Conservation (phyloP, 148 eudicot species). For the Rhododendron mucronatum region DNA sequence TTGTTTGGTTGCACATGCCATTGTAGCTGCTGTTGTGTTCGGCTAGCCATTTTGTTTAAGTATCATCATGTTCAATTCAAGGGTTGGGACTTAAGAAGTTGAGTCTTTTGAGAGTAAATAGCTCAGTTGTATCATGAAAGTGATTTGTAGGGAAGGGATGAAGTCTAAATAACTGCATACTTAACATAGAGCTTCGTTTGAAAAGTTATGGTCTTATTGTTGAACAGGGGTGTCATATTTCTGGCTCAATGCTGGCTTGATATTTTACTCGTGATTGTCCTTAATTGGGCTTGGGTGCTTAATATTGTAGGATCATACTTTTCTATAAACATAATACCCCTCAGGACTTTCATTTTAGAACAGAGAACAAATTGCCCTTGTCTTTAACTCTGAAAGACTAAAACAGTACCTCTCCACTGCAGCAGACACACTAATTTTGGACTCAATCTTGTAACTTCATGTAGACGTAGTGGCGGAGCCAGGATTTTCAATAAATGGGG, state of each 20-base stretch:
- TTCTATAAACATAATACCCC: neutral
- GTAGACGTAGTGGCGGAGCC: neutral
- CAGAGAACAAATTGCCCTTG: neutral
- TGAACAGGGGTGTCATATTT: neutral
- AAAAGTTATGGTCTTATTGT: neutral
- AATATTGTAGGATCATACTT: neutral
- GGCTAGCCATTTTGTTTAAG: neutral
- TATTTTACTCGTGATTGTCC: neutral
- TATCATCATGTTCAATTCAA: neutral
- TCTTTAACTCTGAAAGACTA: neutral
- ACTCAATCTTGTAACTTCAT: neutral
- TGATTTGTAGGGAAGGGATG: neutral
- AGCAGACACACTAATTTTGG: neutral
- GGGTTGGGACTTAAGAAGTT: neutral
- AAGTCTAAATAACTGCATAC: neutral
- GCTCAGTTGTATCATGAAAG: neutral
- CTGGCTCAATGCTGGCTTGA: neutral
- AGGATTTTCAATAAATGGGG: too few relatives aligned
- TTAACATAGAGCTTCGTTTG: neutral
- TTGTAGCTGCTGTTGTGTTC: neutral
- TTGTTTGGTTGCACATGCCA: neutral
- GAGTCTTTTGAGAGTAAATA: neutral
- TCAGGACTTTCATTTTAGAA: neutral
- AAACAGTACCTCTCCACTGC: too few relatives aligned
- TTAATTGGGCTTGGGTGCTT: neutral